Percentiles rank a stretch among this genome's conserved stretches.
Evolutionary conservation across 2,329 filamentous ascomycete genomes (phyloP).

Genomic region (Aspergillus ochraceus): DNA sequence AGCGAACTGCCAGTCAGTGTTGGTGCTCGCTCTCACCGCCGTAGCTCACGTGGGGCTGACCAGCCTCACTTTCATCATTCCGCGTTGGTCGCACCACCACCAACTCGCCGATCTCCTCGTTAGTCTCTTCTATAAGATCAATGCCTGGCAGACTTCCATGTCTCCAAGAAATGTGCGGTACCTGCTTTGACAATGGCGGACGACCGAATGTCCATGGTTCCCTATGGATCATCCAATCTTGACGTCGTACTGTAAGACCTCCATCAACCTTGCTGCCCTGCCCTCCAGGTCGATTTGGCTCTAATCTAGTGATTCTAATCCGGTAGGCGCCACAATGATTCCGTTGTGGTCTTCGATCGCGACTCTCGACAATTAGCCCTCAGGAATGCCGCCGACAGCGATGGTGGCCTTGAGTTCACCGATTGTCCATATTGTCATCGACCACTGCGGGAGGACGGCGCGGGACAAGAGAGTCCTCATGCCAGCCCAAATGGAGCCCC

Average conservation of each 20-base stretch:
- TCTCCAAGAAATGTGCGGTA: constrained; percentile 15
- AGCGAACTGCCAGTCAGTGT: not conserved
- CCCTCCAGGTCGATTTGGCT: not conserved
- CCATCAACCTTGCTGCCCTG: not conserved
- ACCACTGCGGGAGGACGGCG: constrained; percentile 58
- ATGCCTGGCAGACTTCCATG: constrained; percentile 4
- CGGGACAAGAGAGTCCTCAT: constrained; percentile 32
- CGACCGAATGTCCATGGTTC: constrained; percentile 44
- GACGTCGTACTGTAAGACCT: constrained; percentile 47
- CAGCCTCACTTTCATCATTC: constrained; percentile 11
- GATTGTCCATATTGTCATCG: constrained; percentile 93
- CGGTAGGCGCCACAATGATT: constrained; percentile 81
- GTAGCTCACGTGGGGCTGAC: constrained; percentile 21
- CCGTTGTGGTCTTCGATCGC: constrained; percentile 87
- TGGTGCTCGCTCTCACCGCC: constrained; percentile 16
- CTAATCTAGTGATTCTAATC: constrained; percentile 14
- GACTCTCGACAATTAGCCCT: constrained; percentile 82
- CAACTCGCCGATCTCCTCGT: not conserved
- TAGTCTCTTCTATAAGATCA: not conserved
- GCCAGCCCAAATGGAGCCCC: constrained; percentile 44
- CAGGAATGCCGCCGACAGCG: constrained; percentile 56
- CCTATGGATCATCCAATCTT: constrained; percentile 42
- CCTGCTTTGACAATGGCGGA: constrained; percentile 33
- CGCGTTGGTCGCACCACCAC: not conserved
- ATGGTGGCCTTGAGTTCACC: constrained; percentile 56